Conservation (phyloP, 805 yeast species). For the Teunomyces atbi region DNA sequence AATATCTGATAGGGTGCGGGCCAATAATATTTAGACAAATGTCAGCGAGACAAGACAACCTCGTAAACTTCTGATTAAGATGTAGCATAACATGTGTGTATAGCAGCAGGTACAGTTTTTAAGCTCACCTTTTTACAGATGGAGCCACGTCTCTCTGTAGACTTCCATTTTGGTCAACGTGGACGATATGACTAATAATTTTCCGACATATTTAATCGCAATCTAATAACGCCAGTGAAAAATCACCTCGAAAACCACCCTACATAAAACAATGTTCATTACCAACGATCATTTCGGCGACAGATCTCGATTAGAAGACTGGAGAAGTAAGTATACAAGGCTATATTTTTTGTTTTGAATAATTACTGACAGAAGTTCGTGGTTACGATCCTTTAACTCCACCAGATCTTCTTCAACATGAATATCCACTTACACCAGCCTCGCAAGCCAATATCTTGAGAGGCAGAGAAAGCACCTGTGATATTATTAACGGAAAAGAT, state of each 20-base stretch:
- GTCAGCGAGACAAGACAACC: background rate
- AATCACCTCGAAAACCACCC: background rate
- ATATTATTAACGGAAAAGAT: slow-evolving; percentile 75
- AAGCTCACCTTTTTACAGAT: background rate
- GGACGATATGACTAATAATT: background rate
- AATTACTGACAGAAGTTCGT: slow-evolving; percentile 34
- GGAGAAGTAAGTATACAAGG: slow-evolving; percentile 42
- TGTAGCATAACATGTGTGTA: no score
- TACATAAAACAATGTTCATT: slow-evolving; percentile 59
- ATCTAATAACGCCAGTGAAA: background rate
- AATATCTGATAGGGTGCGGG: background rate
- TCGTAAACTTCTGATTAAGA: no score
- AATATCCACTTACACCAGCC: slow-evolving; percentile 63
- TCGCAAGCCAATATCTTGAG: slow-evolving; percentile 62
- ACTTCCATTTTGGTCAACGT: slow-evolving; percentile 1
- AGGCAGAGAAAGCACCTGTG: slow-evolving; percentile 75
- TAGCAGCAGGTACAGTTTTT: no score
- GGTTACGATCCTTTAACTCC: slow-evolving; percentile 97
- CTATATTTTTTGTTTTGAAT: background rate
- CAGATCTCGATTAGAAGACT: slow-evolving; percentile 60
- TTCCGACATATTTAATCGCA: background rate
- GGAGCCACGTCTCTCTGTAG: background rate
- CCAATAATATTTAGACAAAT: background rate
- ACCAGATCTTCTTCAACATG: slow-evolving; percentile 88
- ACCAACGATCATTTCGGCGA: slow-evolving; percentile 84